Evolutionary conservation across 2,329 filamentous ascomycete species (phyloP).

Genomic region (Elsinoe fawcettii): DNA sequence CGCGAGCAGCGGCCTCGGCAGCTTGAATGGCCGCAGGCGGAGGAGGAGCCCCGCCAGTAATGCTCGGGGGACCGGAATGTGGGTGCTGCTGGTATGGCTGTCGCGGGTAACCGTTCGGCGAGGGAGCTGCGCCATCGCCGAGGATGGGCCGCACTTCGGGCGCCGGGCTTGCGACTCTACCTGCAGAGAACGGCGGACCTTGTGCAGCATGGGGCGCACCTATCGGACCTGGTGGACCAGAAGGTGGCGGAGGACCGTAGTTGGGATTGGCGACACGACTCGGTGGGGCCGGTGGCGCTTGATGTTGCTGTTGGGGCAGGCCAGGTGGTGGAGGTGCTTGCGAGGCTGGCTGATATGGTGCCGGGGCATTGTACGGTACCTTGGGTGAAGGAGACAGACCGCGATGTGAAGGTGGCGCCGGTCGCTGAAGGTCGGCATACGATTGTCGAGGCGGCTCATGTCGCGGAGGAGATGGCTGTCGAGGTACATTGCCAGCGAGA

Average conservation of each 20-base stretch:
- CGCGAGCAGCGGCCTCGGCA: constrained; percentile 59
- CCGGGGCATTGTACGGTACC: constrained; percentile 46
- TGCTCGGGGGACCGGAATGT: constrained; percentile 52
- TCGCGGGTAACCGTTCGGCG: constrained; percentile 82
- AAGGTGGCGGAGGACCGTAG: constrained; percentile 37
- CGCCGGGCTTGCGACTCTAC: constrained; percentile 64
- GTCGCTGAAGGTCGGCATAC: constrained; percentile 32
- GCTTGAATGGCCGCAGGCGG: constrained; percentile 55
- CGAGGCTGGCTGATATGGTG: constrained; percentile 41
- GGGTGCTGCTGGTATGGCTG: constrained; percentile 71
- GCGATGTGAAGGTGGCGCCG: constrained; percentile 45
- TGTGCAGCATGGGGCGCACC: constrained; percentile 43
- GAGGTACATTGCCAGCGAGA: constrained; percentile 57
- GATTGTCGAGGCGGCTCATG: constrained; percentile 50
- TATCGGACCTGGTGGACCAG: constrained; percentile 40
- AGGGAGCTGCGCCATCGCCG: constrained; percentile 71
- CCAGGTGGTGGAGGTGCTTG: constrained; percentile 42
- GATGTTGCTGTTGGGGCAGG: constrained; percentile 36
- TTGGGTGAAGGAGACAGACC: constrained; percentile 54
- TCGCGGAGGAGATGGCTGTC: constrained; percentile 62
- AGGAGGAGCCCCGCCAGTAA: constrained; percentile 63
- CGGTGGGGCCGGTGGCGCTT: constrained; percentile 31
- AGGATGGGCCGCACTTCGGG: constrained; percentile 74
- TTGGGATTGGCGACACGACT: constrained; percentile 14
- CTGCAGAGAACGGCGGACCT: constrained; percentile 57